Evolutionary conservation across 768 basidiomycete species (phyloP), one percentile per base, ranked within the genome.

Genomic region (Phylloporus rhodoxanthus): DNA sequence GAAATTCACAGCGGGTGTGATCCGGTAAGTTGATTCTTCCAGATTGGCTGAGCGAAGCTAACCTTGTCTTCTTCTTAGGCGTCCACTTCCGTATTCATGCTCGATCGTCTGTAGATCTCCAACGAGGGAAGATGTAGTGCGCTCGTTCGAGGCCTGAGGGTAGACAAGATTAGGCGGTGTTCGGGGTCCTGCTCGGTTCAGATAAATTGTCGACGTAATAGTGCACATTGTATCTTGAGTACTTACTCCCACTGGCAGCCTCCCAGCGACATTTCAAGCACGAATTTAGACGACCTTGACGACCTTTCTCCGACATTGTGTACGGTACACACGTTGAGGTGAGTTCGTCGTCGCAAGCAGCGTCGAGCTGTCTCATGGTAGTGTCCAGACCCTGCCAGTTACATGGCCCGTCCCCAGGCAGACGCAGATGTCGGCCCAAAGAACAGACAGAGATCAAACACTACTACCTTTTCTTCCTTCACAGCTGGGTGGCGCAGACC

Each of bases 361-460:
- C 26, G 28, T 43, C 28, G 48, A 36, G 9, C 37, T 0, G 28
- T 34, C 45, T 59, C 42, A 51, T 48, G 30, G 43, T 20, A 28
- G 34, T 37, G 37, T 53, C 29, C 51, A 37, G 28, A 52, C 50
- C 32, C 46, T 47, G 23, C 37, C 49, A 43, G 39, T 55, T 53
- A 53, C 53, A 67, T 67, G 66, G 66, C 66, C 34, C 67, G 58
- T 57, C 47, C 55, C 33, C 68, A 60, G 47, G 37, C 57, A 48
- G 68, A 72, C 59, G 47, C 65, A 52, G 63, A 67, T 52, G 62
- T 58, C 32, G 41, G 45, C 33, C 57, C 59, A 56, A 69, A 61
- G 49, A 29, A 61, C 43, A 66, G 73, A 45, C 72, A 69, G 48
- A 63, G 74, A 44, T 70, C 75, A 15, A 74, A 73, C 52, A 75